Base-by-base conservation (phyloP, 768 basidiomycete genomes). In the Tricholoma bakamatsutake region DNA sequence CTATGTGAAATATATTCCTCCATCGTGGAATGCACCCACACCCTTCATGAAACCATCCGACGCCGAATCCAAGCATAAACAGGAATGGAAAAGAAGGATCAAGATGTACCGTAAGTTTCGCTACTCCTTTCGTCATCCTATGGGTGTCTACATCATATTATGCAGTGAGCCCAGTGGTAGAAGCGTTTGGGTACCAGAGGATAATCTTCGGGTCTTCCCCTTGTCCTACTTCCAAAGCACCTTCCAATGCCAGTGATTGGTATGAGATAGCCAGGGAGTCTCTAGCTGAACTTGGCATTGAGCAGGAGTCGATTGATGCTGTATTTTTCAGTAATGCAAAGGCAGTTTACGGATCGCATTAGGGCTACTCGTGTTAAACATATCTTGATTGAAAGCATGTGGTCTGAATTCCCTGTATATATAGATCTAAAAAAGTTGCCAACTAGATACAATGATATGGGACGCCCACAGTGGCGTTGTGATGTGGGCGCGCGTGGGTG, bases 171-270 rank as follows among this genome's bases (percentile, higher is more conserved):
- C 91, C 88, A 13, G 85, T 87, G 35, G 71, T 92, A 58, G 91
- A 93, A 67, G 91, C 91, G 2, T 93, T 93, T 66, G 91, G 91
- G 6, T 89, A 82, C 62, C 77, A 88, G 62, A 81, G 91, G 52
- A 90, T 93, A 61, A 77, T 93, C 17, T 93, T 87, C 69, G 91
- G 90, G 7, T 87, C 90, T 8, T 85, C 89, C 1, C 81, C 87
- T 31, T 82, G 85, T 10, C 69, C 75, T n/a, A 70, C 73, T 4
- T 74, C 76, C 2, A 73, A 73, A 24, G 73, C 75, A 27, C 63
- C 73, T 24, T 81, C 81, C 3, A 75, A 75, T 47, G 78, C 82
- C 2, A 78, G 77, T 35, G 82, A 85, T 57, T 93, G 91, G 91
- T 93, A 90, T 62, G 85, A 84, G 61, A 80, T 92, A 53, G 87